phyloP scores from a whole-genome alignment of 2,329 filamentous ascomycete genomes.

The Chrysosporium keratinophilum region DNA sequence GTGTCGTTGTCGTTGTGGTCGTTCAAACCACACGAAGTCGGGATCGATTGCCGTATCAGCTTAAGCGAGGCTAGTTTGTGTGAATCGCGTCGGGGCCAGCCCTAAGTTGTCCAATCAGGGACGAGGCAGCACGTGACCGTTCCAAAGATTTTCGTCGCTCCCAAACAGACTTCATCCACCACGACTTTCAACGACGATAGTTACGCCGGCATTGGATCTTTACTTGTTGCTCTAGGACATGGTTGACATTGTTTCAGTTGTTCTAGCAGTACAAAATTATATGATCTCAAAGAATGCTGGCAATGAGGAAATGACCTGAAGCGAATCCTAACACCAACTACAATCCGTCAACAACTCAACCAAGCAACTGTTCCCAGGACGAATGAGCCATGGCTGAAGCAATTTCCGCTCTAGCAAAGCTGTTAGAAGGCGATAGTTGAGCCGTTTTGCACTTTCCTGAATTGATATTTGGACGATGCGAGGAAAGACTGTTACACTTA shows the following conservation, averaged over 20 bases:
- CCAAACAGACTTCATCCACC: background rate
- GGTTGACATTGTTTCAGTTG: too few relatives aligned
- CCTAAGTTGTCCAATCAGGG: conserved; percentile 30
- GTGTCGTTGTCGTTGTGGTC: conserved; percentile 38
- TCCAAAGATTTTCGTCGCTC: background rate
- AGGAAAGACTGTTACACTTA: background rate
- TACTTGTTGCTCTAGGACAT: too few relatives aligned
- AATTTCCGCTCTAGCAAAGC: background rate
- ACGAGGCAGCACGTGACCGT: conserved; percentile 21
- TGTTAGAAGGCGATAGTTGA: background rate
- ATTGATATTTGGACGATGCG: background rate
- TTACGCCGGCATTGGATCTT: too few relatives aligned
- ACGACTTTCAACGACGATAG: background rate
- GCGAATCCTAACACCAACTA: too few relatives aligned
- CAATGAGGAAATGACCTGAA: too few relatives aligned
- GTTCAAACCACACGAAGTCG: conserved; percentile 36
- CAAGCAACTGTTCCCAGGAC: too few relatives aligned
- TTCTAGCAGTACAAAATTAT: too few relatives aligned
- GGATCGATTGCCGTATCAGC: conserved; percentile 24
- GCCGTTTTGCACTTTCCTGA: background rate
- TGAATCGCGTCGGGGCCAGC: conserved; percentile 29
- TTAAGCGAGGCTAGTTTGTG: conserved; percentile 36
- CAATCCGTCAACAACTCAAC: too few relatives aligned
- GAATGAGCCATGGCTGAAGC: background rate
- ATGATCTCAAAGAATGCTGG: too few relatives aligned